Conservation (phyloP, 352 stramenopile genomes). For the Globisporangium cederbergense region DNA sequence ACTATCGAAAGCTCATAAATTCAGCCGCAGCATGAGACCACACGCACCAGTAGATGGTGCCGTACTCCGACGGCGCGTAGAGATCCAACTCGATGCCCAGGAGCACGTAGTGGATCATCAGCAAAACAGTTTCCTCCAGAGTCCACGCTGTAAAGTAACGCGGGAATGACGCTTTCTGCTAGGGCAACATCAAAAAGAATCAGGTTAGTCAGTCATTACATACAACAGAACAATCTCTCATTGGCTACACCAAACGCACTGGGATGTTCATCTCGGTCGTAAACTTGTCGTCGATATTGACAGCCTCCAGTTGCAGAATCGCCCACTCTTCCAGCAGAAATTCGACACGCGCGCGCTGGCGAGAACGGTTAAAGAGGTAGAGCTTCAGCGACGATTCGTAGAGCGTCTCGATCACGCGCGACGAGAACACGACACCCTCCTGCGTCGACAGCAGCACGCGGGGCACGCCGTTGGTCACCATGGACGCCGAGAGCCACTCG, state of each 20-base stretch:
- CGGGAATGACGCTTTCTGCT: slow-evolving; percentile 66
- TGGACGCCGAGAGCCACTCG: slow-evolving; percentile 76
- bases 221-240: not conserved
- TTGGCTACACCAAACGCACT: slow-evolving; percentile 29
- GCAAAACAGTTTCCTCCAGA: slow-evolving; percentile 58
- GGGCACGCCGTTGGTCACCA: slow-evolving; percentile 80
- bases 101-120: slow-evolving; percentile 81
- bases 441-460: slow-evolving; percentile 81
- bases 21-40: not conserved
- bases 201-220: not conserved
- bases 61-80: slow-evolving; percentile 66
- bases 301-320: slow-evolving; percentile 68
- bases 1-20: not conserved
- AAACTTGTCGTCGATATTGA: slow-evolving; percentile 73
- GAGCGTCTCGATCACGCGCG: slow-evolving; percentile 72
- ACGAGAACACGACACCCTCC: slow-evolving; percentile 75
- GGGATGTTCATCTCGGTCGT: slow-evolving; percentile 81
- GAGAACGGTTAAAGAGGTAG: slow-evolving; percentile 75
- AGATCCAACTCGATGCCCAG: slow-evolving; percentile 77
- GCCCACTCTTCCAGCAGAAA: slow-evolving; percentile 81
- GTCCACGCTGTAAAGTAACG: slow-evolving; percentile 85
- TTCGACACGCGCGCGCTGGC: slow-evolving; percentile 77
- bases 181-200: not conserved
- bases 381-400: slow-evolving; percentile 83
- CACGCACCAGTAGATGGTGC: slow-evolving; percentile 72